These are phyloP conservation scores for Oryza officinalis DNA, from an alignment of 176 grass and related monocot genomes.

Conservation along the genomic window DNA sequence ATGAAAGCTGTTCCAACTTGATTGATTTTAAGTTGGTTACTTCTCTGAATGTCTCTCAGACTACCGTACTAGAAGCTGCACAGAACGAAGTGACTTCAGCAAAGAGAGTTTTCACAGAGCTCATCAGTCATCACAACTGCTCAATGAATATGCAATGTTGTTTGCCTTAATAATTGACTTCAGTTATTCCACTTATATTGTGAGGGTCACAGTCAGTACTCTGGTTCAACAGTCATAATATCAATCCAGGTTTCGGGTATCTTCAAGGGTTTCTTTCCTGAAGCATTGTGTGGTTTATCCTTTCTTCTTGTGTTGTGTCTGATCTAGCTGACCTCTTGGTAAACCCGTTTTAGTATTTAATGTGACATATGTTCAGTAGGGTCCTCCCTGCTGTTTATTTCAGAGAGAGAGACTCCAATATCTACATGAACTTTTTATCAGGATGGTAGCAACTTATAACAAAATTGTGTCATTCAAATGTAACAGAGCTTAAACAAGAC, in stretches of 20 bases:
- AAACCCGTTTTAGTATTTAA: not conserved
- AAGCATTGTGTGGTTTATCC: not conserved
- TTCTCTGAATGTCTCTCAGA: not conserved
- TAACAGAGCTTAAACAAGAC: slow-evolving; percentile 1
- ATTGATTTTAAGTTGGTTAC: not conserved
- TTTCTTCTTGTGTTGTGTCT: not conserved
- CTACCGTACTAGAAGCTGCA: not conserved
- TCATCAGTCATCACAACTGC: not conserved
- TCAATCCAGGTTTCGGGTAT: not conserved
- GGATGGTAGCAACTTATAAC: not conserved
- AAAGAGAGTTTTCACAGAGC: not conserved
- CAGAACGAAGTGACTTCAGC: not conserved
- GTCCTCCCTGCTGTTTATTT: not conserved
- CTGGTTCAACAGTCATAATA: not conserved
- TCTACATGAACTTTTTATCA: not conserved
- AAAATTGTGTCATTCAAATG: not conserved
- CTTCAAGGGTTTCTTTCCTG: not conserved
- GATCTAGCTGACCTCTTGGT: too few relatives aligned
- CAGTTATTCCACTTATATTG: not conserved
- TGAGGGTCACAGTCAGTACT: not conserved
- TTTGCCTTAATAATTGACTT: not conserved
- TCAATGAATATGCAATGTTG: not conserved
- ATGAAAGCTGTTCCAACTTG: too few relatives aligned
- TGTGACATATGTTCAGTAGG: not conserved
- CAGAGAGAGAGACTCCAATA: not conserved